Evolutionary conservation across 768 basidiomycete species (phyloP), one percentile per base, ranked within the genome.

Genomic region (Rhizopogon vinicolor): DNA sequence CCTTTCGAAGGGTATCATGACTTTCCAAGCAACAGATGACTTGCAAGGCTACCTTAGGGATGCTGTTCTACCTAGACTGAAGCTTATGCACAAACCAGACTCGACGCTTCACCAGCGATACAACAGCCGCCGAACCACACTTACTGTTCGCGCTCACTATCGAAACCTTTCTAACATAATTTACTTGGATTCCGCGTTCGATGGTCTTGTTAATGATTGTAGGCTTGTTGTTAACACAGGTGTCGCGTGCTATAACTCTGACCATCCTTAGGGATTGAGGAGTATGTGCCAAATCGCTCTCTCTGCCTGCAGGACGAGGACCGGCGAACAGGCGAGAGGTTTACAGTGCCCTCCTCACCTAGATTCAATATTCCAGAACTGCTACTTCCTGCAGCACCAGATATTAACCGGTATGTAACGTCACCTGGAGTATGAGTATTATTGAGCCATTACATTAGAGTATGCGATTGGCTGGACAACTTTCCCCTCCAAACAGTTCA

Each of bases 111-210:
- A 62, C 13, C 52, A 54, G 0, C 68, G 68, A 10, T 63, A 72
- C 56, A 73, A 73, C 51, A 73, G 72, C 39, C 70, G 73, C 52
- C 64, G 63, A 56, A 72, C 60, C 52, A 68, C 65, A 13, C 66
- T 72, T 48, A 63, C 70, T n/a, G 62, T 66, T 54, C 67, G 70
- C n/a, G 68, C 64, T 52, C 62, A 60, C 53, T 61, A 63, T 53
- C 68, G 68, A 37, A 72, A 73, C 44, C 59, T 73, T 44, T 59
- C 63, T 35, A 61, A 61, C 16, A 72, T 72, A 42, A 58, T 63
- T 37, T 61, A 59, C 51, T 54, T 73, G 19, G 58, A 51, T 33
- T 56, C 67, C n/a, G 54, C 44, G 3, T 70, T 70, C 44, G 68
- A 70, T 48, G 56, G 33, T 39, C 40, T 65, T 52, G 65, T 73